Evolutionary conservation across 176 grass and related monocot species (phyloP).

Genomic region (Zea mays): DNA sequence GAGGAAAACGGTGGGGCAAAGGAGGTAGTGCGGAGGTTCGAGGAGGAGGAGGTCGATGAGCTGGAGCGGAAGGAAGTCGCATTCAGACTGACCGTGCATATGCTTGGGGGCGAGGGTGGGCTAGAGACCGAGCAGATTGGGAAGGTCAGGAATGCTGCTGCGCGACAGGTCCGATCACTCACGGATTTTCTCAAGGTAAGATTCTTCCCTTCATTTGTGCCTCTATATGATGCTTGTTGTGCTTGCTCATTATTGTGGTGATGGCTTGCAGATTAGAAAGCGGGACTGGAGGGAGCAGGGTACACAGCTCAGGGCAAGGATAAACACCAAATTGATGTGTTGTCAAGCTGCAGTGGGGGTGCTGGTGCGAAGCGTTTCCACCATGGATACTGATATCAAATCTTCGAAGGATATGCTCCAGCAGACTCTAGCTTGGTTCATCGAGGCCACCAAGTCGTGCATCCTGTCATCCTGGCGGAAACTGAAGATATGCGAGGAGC

Average conservation of each 20-base stretch:
- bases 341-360: slow-evolving; percentile 87
- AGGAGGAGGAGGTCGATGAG: slow-evolving; percentile 66
- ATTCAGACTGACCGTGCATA: slow-evolving; percentile 78
- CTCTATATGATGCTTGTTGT: slow-evolving; percentile 1
- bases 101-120: slow-evolving; percentile 56
- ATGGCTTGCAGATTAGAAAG: slow-evolving; percentile 80
- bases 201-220: not conserved
- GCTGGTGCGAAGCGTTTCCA: slow-evolving; percentile 61
- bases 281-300: slow-evolving; percentile 97
- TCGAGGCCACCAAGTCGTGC: slow-evolving; percentile 88
- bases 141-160: slow-evolving; percentile 69
- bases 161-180: slow-evolving; percentile 84
- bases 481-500: slow-evolving; percentile 83
- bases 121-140: slow-evolving; percentile 52
- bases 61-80: slow-evolving; percentile 87
- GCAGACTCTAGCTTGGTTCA: slow-evolving; percentile 77
- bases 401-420: slow-evolving; percentile 87
- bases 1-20: slow-evolving; percentile 54
- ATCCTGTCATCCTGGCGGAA: slow-evolving; percentile 95
- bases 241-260: slow-evolving; percentile 31
- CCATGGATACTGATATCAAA: slow-evolving; percentile 67
- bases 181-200: slow-evolving; percentile 91
- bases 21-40: slow-evolving; percentile 64
- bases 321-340: slow-evolving; percentile 86
- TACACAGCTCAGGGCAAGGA: slow-evolving; percentile 76